Evolutionary conservation across 352 stramenopile genomes (phyloP).

Genomic region (Pythium dissotocum): DNA sequence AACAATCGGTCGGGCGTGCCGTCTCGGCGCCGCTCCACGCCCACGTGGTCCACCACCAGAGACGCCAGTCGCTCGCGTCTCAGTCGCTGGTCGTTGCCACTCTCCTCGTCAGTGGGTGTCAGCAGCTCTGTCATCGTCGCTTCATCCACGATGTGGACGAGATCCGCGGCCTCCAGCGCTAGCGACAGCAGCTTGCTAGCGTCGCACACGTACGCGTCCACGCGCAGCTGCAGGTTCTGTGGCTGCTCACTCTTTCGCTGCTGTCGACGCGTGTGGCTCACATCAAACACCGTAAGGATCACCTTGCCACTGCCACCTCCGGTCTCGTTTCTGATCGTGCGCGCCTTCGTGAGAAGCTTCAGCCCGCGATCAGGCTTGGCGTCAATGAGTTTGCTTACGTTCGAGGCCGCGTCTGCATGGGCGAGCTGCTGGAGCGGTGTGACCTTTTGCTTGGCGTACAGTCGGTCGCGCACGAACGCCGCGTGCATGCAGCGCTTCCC

Average conservation of each 20-base stretch:
- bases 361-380: conserved; percentile 44
- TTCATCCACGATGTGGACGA: conserved; percentile 48
- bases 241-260: not conserved
- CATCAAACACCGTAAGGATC: conserved; percentile 67
- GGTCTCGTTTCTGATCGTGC: conserved; percentile 24
- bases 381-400: conserved; percentile 65
- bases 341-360: conserved; percentile 58
- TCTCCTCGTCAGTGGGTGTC: conserved; percentile 13
- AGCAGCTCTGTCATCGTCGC: not conserved
- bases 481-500: conserved; percentile 30
- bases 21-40: conserved; percentile 54
- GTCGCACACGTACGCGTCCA: conserved; percentile 64
- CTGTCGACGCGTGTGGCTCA: conserved; percentile 23
- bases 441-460: conserved; percentile 69
- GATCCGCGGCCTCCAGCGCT: conserved; percentile 39
- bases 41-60: conserved; percentile 52
- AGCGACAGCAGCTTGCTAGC: conserved; percentile 53
- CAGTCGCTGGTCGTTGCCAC: not conserved
- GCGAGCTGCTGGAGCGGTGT: conserved; percentile 50
- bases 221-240: conserved; percentile 32
- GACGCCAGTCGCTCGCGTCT: conserved; percentile 34
- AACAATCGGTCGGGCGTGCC: conserved; percentile 47
- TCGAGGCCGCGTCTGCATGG: conserved; percentile 33
- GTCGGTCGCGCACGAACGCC: conserved; percentile 50
- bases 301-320: conserved; percentile 29